Percentiles rank a stretch among this genome's conserved stretches.
Conservation (phyloP, 192 early-diverging fungal genomes). For the Coemansia furcata region DNA sequence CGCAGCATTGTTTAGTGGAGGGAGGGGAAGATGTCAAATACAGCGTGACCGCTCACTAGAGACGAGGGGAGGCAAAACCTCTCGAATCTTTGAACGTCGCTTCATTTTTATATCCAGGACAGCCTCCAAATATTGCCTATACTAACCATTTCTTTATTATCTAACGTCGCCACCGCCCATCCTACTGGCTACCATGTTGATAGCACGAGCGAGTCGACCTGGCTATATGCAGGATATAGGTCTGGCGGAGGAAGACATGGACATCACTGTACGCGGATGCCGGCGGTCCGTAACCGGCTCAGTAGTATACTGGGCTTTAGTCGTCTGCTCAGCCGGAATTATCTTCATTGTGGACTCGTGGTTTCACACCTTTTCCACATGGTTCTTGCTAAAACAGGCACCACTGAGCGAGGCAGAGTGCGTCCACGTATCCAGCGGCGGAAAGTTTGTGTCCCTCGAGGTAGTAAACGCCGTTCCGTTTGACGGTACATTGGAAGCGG, state of each 20-base stretch:
- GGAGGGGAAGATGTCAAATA: neutral
- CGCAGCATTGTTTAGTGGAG: neutral
- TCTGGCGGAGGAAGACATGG: constrained; percentile 21
- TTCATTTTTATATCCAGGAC: neutral
- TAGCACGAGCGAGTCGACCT: neutral
- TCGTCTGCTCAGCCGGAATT: constrained; percentile 18
- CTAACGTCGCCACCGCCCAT: neutral
- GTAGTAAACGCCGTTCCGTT: neutral
- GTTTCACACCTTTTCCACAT: constrained; percentile 19
- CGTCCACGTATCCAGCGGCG: constrained; percentile 12
- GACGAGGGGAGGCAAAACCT: neutral
- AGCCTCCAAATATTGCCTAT: neutral
- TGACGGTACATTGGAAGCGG: neutral
- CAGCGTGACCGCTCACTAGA: neutral
- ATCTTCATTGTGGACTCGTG: constrained; percentile 24
- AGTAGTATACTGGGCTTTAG: constrained; percentile 22
- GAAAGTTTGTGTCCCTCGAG: constrained; percentile 31
- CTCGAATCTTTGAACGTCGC: neutral
- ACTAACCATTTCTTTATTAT: neutral
- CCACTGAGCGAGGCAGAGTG: constrained; percentile 7
- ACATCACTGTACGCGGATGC: constrained; percentile 13
- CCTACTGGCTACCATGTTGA: neutral
- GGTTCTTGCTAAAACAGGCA: constrained; percentile 2
- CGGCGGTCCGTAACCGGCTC: constrained; percentile 1
- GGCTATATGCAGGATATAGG: constrained; percentile 1